Conservation (phyloP, 1,284 basidiomycete species). For the Sanghuangporus weigelae region DNA sequence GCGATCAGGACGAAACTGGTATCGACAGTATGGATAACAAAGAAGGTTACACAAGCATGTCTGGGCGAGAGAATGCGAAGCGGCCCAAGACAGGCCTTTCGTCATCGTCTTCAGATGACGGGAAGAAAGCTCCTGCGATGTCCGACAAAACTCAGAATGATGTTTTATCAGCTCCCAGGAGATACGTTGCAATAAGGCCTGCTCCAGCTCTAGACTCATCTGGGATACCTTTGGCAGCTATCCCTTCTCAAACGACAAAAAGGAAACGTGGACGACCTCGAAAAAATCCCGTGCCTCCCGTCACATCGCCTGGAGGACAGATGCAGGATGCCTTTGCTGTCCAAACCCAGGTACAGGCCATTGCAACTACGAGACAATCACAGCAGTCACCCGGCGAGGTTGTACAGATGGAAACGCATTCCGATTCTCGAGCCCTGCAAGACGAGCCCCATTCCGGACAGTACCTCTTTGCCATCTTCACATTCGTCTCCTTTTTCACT, state of each 20-base stretch:
- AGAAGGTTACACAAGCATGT: conserved; percentile 35
- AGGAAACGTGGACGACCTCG: conserved; percentile 75
- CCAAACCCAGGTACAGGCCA: conserved; percentile 19
- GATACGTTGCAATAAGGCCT: conserved; percentile 6
- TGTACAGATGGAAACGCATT: background rate
- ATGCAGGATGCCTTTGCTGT: background rate
- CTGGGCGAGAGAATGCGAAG: conserved; percentile 33
- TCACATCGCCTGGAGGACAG: background rate
- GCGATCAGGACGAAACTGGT: conserved; percentile 49
- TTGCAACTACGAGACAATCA: background rate
- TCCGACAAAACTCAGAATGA: conserved; percentile 20
- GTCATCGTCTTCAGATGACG: conserved; percentile 20
- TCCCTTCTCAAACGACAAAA: conserved; percentile 51
- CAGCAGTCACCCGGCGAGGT: background rate
- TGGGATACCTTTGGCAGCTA: conserved; percentile 17
- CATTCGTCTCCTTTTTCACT: conserved; percentile 73
- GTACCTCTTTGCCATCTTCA: conserved; percentile 69
- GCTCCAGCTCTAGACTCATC: background rate
- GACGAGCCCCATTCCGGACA: conserved; percentile 31
- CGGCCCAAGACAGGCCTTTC: conserved; percentile 28
- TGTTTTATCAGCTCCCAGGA: conserved; percentile 15
- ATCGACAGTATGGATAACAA: conserved; percentile 52
- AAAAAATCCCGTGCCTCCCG: conserved; percentile 37
- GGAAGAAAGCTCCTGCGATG: conserved; percentile 29
- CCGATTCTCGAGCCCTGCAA: background rate